Conservation (phyloP, 176 grass and related monocot species). For the Miscanthus lutarioriparius region DNA sequence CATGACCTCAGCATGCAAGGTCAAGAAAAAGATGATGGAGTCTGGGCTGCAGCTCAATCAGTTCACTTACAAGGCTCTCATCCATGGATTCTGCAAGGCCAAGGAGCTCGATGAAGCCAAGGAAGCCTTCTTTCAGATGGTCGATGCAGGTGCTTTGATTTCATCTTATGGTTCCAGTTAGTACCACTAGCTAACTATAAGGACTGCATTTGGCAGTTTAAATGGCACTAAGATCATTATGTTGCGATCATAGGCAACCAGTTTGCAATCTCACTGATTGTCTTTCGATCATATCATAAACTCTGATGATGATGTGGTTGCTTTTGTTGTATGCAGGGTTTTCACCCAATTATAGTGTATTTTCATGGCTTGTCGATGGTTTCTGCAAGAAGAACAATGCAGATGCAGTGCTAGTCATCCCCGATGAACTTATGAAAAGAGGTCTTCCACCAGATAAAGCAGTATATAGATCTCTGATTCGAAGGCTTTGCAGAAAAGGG, state of each 20-base stretch:
- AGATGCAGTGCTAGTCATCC: constrained; percentile 62
- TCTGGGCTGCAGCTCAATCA: constrained; percentile 78
- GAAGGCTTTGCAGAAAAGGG: constrained; percentile 77
- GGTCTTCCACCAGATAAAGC: constrained; percentile 65
- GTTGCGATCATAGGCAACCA: neutral
- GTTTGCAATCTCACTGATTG: neutral
- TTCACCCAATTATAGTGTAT: constrained; percentile 65
- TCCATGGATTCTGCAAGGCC: constrained; percentile 87
- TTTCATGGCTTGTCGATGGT: constrained; percentile 78
- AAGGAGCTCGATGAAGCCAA: constrained; percentile 69
- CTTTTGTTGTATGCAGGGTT: constrained; percentile 52
- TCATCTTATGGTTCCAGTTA: neutral
- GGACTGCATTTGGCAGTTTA: neutral
- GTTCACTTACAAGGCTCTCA: constrained; percentile 87
- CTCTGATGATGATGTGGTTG: constrained; percentile 5
- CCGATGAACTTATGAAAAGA: constrained; percentile 71
- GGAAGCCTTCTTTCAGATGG: constrained; percentile 78
- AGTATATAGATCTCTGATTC: constrained; percentile 74
- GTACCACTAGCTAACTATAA: neutral
- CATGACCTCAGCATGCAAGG: constrained; percentile 68
- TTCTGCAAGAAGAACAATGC: constrained; percentile 64
- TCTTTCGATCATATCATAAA: neutral
- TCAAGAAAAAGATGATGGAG: constrained; percentile 78
- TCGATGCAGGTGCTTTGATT: constrained; percentile 58
- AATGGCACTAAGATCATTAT: neutral